A percentile compares a stretch with the other conserved stretches of the same genome.
Conservation (phyloP, 2,329 filamentous ascomycete genomes). For the Exophiala mesophila region DNA sequence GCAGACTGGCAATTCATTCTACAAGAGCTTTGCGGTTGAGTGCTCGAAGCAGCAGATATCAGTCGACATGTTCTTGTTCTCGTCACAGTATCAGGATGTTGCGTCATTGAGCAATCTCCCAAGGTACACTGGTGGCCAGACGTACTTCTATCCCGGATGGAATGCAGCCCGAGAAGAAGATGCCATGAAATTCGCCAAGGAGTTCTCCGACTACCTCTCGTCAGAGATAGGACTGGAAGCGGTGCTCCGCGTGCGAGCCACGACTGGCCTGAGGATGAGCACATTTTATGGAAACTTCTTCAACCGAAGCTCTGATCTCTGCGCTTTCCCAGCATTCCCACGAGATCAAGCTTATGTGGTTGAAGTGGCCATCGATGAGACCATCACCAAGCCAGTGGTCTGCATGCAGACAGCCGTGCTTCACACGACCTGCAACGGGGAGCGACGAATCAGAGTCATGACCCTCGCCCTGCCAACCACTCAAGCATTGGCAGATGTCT, state of each 20-base stretch:
- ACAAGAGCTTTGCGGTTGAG: constrained; percentile 98
- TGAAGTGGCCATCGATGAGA: constrained; percentile 96
- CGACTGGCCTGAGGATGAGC: constrained; percentile 90
- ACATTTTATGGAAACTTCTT: constrained; percentile 99
- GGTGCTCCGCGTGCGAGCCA: constrained; percentile 89
- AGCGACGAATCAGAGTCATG: constrained; percentile 89
- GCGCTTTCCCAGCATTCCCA: constrained; percentile 95
- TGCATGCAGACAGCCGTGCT: constrained; percentile 92
- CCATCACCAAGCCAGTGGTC: constrained; percentile 80
- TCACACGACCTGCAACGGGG: constrained; percentile 96
- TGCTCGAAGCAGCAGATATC: constrained; percentile 99
- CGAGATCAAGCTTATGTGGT: constrained; percentile 97
- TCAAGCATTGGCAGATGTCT: constrained; percentile 81
- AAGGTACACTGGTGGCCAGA: constrained; percentile 93
- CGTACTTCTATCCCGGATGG: constrained; percentile 98
- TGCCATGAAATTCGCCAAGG: constrained; percentile 93
- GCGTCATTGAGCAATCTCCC: constrained; percentile 93
- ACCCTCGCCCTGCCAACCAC: constrained; percentile 91
- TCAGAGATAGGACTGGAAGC: constrained; percentile 94
- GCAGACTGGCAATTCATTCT: constrained; percentile 92
- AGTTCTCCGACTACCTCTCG: constrained; percentile 96
- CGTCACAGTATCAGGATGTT: constrained; percentile 93
- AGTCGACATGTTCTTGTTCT: constrained; percentile 97
- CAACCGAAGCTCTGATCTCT: constrained; percentile 94
- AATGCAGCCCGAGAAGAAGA: constrained; percentile 90